These are phyloP conservation scores for Phytophthora chlamydospora DNA, from an alignment of 352 stramenopile species.

Conservation along the genomic window DNA sequence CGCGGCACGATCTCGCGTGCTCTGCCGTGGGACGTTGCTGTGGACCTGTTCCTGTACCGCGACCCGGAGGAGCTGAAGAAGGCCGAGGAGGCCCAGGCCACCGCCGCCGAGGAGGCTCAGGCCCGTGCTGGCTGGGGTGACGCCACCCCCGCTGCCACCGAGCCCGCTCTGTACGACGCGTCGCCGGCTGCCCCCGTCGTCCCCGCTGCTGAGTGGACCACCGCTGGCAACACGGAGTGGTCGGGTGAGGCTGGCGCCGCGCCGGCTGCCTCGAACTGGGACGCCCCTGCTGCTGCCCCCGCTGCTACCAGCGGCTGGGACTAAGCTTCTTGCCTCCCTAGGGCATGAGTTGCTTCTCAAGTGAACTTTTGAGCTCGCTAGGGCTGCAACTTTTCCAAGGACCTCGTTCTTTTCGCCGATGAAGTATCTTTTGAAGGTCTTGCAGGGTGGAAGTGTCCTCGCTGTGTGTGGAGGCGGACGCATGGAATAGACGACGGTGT, in stretches of 20 bases:
- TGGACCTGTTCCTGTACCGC: conserved; percentile 99
- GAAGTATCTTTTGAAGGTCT: conserved; percentile 18
- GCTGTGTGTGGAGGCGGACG: conserved; percentile 42
- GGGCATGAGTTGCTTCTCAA: conserved; percentile 24
- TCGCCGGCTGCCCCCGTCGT: conserved; percentile 58
- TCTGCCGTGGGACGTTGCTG: conserved; percentile 97
- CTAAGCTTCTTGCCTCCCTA: conserved; percentile 49
- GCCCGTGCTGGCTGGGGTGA: conserved; percentile 78
- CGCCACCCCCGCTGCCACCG: conserved; percentile 51
- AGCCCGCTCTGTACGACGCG: conserved; percentile 60
- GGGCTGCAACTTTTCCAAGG: conserved; percentile 21
- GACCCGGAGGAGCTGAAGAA: conserved; percentile 99
- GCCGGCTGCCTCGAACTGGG: conserved; percentile 52
- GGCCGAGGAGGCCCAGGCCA: conserved; percentile 95
- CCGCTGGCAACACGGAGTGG: conserved; percentile 74
- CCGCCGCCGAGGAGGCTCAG: conserved; percentile 78
- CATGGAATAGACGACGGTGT: conserved; percentile 94
- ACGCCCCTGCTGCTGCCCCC: conserved; percentile 51
- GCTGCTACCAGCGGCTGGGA: conserved; percentile 77
- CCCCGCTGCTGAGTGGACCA: conserved; percentile 70
- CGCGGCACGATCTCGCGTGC: conserved; percentile 96
- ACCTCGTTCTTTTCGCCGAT: conserved; percentile 43
- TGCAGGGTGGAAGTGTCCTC: conserved; percentile 13
- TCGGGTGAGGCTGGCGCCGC: conserved; percentile 68
- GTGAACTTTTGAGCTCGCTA: conserved; percentile 5